Base-by-base conservation (phyloP, 2,329 filamentous ascomycete species). In the Botrytis aclada region DNA sequence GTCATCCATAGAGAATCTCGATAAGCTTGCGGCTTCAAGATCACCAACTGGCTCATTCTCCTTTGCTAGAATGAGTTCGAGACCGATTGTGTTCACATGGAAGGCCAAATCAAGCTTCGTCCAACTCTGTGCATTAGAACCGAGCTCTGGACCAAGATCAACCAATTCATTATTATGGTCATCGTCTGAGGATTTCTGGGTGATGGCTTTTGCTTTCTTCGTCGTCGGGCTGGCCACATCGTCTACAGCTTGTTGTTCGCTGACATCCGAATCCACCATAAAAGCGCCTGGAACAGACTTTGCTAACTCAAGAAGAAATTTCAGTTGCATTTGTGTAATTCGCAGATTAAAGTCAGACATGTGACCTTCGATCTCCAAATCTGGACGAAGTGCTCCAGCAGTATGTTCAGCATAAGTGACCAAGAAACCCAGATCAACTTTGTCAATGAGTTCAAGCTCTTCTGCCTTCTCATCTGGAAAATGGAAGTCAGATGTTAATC, bases 391-490 rank as follows among this genome's bases (percentile, higher is more conserved):
- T 70, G 88, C 85, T 22, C 92, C 92, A 45, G 88, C 82, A 77
- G 89, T 90, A 80, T 99, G 96, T 80, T 98, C 95, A 0, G 95
- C 89, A 82, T 98, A 95, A 3, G 92, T 97, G 76, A 99, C 91
- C 74, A 93, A 93, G 83, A 99, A 98, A 65, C 93, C 93, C 37
- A 99, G 85, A 80, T 99, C 96, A 20, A 99, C 94, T 78, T 98
- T 94, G 79, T 99, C 95, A 77, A 99, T 97, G 85, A 99, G 92
- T 81, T 99, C 94, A 12, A 99, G 85, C 81, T 97, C 94, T 81
- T 99, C 96, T 0, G 89, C 89, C 72, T 88, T 83, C 47, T 90
- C 88, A 3, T 90, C 86, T 0, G 88, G 82, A 78, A 97, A 98
- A 80, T 97, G 89, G 79, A 98, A 94, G 71, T 93, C 90, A 0